Conservation (phyloP, 805 yeast genomes). For the Metschnikowia proteae region DNA sequence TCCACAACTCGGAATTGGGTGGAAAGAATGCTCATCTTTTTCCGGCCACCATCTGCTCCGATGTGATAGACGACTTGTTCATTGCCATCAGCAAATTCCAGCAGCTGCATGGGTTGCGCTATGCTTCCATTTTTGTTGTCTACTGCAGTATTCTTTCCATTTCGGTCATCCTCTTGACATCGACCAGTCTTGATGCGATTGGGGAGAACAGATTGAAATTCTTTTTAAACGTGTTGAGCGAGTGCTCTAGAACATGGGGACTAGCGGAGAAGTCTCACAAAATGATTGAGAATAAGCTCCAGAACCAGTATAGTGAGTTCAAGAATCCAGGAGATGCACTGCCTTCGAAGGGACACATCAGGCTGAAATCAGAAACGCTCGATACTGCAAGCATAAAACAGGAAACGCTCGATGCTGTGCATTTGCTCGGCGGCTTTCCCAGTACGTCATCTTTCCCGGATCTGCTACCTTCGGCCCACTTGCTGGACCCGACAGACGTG, state of each 20-base stretch:
- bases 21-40: conserved; percentile 18
- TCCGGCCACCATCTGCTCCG: conserved; percentile 34
- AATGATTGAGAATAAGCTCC: conserved; percentile 33
- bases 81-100: conserved; percentile 36
- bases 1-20: conserved; percentile 13
- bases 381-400: background rate
- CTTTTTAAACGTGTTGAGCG: conserved; percentile 39
- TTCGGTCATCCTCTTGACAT: conserved; percentile 38
- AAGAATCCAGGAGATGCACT: background rate
- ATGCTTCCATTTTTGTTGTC: conserved; percentile 45
- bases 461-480: conserved; percentile 1
- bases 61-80: conserved; percentile 42
- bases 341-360: background rate
- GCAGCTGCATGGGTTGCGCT: conserved; percentile 35
- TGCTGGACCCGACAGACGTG: conserved; percentile 4
- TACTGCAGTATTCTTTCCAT: conserved; percentile 46
- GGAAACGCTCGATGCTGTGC: background rate
- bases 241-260: conserved; percentile 46
- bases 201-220: conserved; percentile 30
- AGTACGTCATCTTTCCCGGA: background rate
- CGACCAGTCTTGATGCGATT: conserved; percentile 25
- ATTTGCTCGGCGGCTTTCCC: background rate
- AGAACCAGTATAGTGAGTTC: conserved; percentile 21
- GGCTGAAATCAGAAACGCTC: background rate
- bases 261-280: conserved; percentile 44